Conservation (phyloP, 2,329 filamentous ascomycete species). For the Myriangium duriaei region DNA sequence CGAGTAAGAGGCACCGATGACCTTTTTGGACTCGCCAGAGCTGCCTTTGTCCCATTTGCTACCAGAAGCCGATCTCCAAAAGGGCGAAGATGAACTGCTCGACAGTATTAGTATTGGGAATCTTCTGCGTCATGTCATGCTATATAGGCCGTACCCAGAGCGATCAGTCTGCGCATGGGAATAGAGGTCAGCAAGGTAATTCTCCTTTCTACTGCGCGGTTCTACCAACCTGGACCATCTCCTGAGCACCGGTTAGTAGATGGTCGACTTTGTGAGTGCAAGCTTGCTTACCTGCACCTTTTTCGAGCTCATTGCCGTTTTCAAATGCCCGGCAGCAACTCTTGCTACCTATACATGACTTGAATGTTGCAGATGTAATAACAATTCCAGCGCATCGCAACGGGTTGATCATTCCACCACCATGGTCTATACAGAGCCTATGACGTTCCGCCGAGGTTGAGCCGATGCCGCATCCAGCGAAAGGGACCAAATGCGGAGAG, state of each 20-base stretch:
- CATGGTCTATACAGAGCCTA: too few relatives aligned
- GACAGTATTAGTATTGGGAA: neutral
- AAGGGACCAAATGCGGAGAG: too few relatives aligned
- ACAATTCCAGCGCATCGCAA: too few relatives aligned
- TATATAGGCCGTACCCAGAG: slow-evolving; percentile 18
- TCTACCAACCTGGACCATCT: slow-evolving; percentile 99
- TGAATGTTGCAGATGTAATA: too few relatives aligned
- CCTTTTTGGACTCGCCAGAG: slow-evolving; percentile 52
- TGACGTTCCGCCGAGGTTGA: neutral
- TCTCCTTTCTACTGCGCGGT: slow-evolving; percentile 22
- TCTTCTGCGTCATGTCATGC: neutral
- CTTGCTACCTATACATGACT: slow-evolving; percentile 7
- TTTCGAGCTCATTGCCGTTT: slow-evolving; percentile 29
- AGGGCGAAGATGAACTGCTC: slow-evolving; percentile 67
- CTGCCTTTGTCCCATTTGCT: slow-evolving; percentile 40
- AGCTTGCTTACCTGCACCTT: slow-evolving; percentile 32
- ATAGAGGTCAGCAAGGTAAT: slow-evolving; percentile 8
- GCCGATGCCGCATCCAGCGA: too few relatives aligned
- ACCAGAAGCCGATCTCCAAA: slow-evolving; percentile 56
- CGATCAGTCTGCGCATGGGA: slow-evolving; percentile 21
- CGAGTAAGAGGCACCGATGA: slow-evolving; percentile 90
- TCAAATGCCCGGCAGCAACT: slow-evolving; percentile 7
- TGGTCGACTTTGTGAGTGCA: neutral
- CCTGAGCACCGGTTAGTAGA: slow-evolving; percentile 42
- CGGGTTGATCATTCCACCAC: too few relatives aligned